Conservation (phyloP, 1,139 yeast species). For the Komagataea norvegica region DNA sequence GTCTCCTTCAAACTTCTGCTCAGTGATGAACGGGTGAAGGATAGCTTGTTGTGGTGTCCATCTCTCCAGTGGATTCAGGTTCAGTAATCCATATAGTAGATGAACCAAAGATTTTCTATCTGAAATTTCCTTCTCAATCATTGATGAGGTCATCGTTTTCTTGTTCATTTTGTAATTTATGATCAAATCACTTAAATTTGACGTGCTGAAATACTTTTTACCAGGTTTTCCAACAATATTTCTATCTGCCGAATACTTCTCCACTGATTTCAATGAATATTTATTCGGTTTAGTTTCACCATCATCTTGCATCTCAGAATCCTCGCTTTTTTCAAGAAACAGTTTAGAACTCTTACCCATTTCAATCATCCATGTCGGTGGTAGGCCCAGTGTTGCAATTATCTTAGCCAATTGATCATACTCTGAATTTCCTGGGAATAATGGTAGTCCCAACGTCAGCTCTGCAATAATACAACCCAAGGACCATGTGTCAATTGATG, state of each 20-base stretch:
- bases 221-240: conserved; percentile 68
- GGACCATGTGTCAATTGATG: conserved; percentile 98
- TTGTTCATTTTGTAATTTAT: conserved; percentile 71
- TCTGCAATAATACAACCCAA: conserved; percentile 96
- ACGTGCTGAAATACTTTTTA: conserved; percentile 77
- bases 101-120: conserved; percentile 72
- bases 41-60: conserved; percentile 97
- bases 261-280: conserved; percentile 46
- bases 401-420: conserved; percentile 85
- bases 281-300: conserved; percentile 29
- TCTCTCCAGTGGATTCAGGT: conserved; percentile 86
- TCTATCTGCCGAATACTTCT: conserved; percentile 55
- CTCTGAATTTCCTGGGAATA: conserved; percentile 94
- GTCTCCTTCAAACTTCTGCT: conserved; percentile 37
- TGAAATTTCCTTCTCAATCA: conserved; percentile 65
- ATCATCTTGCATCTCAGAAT: conserved; percentile 21
- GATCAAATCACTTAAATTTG: conserved; percentile 68
- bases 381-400: conserved; percentile 75
- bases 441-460: conserved; percentile 84
- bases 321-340: conserved; percentile 60
- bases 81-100: conserved; percentile 71
- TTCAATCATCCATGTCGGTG: conserved; percentile 95
- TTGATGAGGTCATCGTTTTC: conserved; percentile 59
- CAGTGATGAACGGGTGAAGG: conserved; percentile 82
- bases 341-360: conserved; percentile 82